A percentile compares a stretch with the other conserved stretches of the same genome.
phyloP scores from a whole-genome alignment of 2,329 filamentous ascomycete genomes.

The Diaporthe sp. region DNA sequence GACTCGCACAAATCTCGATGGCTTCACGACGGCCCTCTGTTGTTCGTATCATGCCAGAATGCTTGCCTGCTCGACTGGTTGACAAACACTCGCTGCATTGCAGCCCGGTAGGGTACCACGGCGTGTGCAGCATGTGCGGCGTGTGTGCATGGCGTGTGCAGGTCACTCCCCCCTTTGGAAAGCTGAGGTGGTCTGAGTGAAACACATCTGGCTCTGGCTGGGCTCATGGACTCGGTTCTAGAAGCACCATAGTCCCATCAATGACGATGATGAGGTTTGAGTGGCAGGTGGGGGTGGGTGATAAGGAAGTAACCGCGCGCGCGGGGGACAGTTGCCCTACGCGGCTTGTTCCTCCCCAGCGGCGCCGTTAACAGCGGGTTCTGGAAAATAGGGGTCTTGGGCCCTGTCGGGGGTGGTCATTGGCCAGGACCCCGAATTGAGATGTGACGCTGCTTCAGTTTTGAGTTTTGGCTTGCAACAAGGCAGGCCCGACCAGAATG shows the following conservation, averaged over 20 bases:
- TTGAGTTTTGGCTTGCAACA: constrained; percentile 24
- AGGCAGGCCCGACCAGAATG: constrained; percentile 23
- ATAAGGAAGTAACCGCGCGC: neutral
- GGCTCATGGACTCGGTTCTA: constrained; percentile 32
- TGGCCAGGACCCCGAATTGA: constrained; percentile 22
- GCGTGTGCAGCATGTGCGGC: neutral
- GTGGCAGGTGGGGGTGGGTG: constrained; percentile 15
- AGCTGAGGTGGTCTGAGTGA: constrained; percentile 23
- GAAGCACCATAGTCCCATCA: constrained; percentile 30
- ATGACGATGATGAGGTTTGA: constrained; percentile 34
- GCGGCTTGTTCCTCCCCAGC: constrained; percentile 10
- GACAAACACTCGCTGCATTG: constrained; percentile 17
- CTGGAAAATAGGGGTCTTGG: constrained; percentile 30
- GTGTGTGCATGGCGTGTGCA: no score
- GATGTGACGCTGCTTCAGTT: constrained; percentile 24
- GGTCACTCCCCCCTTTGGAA: neutral
- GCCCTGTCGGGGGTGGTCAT: neutral
- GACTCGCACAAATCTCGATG: constrained; percentile 22
- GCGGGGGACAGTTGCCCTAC: neutral
- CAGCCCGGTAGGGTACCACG: neutral
- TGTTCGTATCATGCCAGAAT: neutral
- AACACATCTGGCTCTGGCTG: constrained; percentile 24
- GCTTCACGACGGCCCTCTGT: neutral
- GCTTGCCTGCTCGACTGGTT: neutral
- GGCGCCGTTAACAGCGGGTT: constrained; percentile 27